A percentile compares a stretch with the other conserved stretches of the same genome.
These are phyloP conservation scores for Brassica rapa DNA, from an alignment of 345 rosid species.

Conservation along the genomic window DNA sequence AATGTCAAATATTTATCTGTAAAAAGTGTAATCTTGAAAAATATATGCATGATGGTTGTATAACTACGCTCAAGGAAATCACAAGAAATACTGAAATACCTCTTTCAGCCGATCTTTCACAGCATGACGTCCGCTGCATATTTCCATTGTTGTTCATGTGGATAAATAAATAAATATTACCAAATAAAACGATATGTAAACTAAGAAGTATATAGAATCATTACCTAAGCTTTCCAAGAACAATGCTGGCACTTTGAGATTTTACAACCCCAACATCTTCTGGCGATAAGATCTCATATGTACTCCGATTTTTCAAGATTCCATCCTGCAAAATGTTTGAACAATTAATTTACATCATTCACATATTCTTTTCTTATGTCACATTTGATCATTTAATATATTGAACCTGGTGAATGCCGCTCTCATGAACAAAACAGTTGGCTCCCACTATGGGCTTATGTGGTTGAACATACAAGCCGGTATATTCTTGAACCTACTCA, in stretches of 20 bases:
- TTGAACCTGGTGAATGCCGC: slow-evolving; percentile 84
- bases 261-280: slow-evolving; percentile 81
- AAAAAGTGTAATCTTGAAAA: not conserved
- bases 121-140: slow-evolving; percentile 88
- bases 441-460: slow-evolving; percentile 92
- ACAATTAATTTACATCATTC: not conserved
- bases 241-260: slow-evolving; percentile 66
- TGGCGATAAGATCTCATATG: slow-evolving; percentile 85
- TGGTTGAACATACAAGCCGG: slow-evolving; percentile 75
- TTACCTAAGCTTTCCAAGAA: slow-evolving; percentile 87
- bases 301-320: slow-evolving; percentile 81
- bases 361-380: not conserved
- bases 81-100: slow-evolving; percentile 37
- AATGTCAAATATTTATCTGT: not conserved
- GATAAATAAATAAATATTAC: not conserved
- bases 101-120: slow-evolving; percentile 66
- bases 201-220: not conserved
- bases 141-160: not conserved
- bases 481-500: slow-evolving; percentile 78
- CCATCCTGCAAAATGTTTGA: slow-evolving; percentile 61
- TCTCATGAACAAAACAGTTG: slow-evolving; percentile 59
- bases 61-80: not conserved
- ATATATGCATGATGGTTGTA: not conserved
- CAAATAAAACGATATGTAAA: not conserved
- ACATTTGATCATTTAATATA: slow-evolving; percentile 16